Percentiles rank a stretch among this genome's conserved stretches.
Evolutionary conservation across 495 filamentous ascomycete species (phyloP).

Genomic region (Aspergillus ostianus): DNA sequence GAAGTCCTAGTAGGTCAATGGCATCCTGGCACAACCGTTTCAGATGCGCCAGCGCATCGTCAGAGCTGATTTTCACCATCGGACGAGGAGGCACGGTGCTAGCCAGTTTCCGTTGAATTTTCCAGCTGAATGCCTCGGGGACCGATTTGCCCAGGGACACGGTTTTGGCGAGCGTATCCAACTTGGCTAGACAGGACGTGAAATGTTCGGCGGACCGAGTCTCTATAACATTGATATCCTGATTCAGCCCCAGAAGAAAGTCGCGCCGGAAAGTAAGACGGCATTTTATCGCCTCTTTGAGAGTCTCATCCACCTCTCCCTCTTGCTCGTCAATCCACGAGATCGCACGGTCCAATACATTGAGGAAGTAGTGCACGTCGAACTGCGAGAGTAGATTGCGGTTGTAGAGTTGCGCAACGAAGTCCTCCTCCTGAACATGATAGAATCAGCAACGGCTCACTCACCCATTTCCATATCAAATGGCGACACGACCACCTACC

Average conservation of each 20-base stretch:
- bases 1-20: conserved; percentile 62
- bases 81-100: conserved; percentile 91
- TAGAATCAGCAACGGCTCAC: conserved; percentile 8
- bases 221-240: conserved; percentile 43
- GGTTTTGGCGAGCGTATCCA: conserved; percentile 54
- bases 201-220: conserved; percentile 41
- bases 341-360: conserved; percentile 60
- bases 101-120: conserved; percentile 83
- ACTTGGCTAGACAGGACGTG: conserved; percentile 39
- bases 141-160: conserved; percentile 63
- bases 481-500: conserved; percentile 41
- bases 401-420: conserved; percentile 85
- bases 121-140: conserved; percentile 78
- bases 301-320: conserved; percentile 43
- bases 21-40: conserved; percentile 70
- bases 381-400: conserved; percentile 68
- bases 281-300: conserved; percentile 58
- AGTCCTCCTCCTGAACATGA: conserved; percentile 80
- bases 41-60: conserved; percentile 69
- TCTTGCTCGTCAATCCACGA: conserved; percentile 48
- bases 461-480: conserved; percentile 5
- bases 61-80: conserved; percentile 72
- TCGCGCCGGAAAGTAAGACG: conserved; percentile 63
- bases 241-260: conserved; percentile 55
- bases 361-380: conserved; percentile 52